Percentiles rank a stretch among this genome's conserved stretches.
phyloP scores from a whole-genome alignment of 1,284 basidiomycete genomes.

The Irpex lacteus region DNA sequence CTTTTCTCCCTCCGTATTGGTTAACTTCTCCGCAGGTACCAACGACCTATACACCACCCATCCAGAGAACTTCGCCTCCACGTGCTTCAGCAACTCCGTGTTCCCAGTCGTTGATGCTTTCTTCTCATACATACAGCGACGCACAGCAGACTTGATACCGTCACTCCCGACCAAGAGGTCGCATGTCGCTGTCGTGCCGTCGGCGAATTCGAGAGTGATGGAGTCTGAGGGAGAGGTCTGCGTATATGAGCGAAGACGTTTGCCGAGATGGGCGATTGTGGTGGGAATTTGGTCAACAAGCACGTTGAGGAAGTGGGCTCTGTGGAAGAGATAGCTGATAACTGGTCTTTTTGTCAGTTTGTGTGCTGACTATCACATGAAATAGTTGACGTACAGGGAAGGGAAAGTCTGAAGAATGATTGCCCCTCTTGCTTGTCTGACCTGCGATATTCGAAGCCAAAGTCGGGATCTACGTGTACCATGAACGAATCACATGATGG shows the following conservation, averaged over 20 bases:
- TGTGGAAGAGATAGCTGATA: constrained; percentile 42
- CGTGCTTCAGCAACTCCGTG: constrained; percentile 15
- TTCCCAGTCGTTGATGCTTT: constrained; percentile 12
- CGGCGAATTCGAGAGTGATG: constrained; percentile 32
- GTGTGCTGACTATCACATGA: neutral
- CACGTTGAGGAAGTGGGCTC: constrained; percentile 45
- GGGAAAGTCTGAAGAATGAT: constrained; percentile 35
- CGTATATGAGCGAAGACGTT: constrained; percentile 23
- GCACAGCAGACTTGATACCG: constrained; percentile 49
- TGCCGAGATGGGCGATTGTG: constrained; percentile 41
- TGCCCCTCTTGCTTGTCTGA: constrained; percentile 41
- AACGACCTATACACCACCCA: constrained; percentile 33
- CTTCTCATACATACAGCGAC: constrained; percentile 34
- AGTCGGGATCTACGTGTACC: neutral
- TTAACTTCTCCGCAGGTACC: constrained; percentile 28
- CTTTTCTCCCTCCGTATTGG: neutral
- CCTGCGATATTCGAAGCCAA: constrained; percentile 43
- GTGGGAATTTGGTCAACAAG: constrained; percentile 39
- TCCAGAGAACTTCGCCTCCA: constrained; percentile 36
- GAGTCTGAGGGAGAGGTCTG: neutral
- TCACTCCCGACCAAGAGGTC: constrained; percentile 49
- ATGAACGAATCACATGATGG: neutral
- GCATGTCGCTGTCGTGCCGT: constrained; percentile 36
- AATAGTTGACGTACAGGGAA: constrained; percentile 35
- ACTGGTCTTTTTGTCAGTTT: constrained; percentile 20